phyloP scores from a whole-genome alignment of 306 rosid species.

The Cicer chorassanicum region DNA sequence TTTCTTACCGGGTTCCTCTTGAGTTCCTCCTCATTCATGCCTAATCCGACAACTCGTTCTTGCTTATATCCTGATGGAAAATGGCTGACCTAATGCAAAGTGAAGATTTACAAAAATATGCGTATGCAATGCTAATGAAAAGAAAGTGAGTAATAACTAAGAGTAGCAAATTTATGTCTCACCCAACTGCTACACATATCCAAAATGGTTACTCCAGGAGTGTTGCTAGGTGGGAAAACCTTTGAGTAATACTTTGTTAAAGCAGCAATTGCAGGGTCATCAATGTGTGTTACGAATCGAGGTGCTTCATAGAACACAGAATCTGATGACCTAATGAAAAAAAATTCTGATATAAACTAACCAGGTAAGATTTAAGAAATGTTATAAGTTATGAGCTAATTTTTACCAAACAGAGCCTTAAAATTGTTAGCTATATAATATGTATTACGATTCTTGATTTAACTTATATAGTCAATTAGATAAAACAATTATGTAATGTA shows the following conservation, averaged over 20 bases:
- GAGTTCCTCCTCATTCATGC: constrained; percentile 82
- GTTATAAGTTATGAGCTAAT: too few species aligned
- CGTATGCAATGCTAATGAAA: constrained; percentile 2
- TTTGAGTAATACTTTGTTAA: constrained; percentile 73
- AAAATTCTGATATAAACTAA: constrained; percentile 13
- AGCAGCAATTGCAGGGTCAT: constrained; percentile 77
- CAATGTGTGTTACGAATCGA: constrained; percentile 86
- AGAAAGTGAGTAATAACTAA: constrained; percentile 25
- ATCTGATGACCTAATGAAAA: constrained; percentile 64
- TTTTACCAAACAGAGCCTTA: too few species aligned
- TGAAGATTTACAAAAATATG: constrained; percentile 26
- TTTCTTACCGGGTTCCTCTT: constrained; percentile 67
- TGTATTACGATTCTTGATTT: too few species aligned
- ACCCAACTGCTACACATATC: constrained; percentile 96
- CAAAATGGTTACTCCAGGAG: constrained; percentile 73
- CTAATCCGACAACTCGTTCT: constrained; percentile 74
- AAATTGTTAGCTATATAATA: too few species aligned
- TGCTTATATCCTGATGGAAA: constrained; percentile 85
- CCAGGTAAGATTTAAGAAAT: neutral
- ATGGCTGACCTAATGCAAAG: constrained; percentile 76
- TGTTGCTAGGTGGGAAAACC: constrained; percentile 74
- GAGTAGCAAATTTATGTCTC: constrained; percentile 19
- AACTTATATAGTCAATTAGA: too few species aligned
- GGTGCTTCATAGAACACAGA: constrained; percentile 74
- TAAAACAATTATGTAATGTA: too few species aligned